Conservation (phyloP, 1,284 basidiomycete species). For the Pascua guehoae region DNA sequence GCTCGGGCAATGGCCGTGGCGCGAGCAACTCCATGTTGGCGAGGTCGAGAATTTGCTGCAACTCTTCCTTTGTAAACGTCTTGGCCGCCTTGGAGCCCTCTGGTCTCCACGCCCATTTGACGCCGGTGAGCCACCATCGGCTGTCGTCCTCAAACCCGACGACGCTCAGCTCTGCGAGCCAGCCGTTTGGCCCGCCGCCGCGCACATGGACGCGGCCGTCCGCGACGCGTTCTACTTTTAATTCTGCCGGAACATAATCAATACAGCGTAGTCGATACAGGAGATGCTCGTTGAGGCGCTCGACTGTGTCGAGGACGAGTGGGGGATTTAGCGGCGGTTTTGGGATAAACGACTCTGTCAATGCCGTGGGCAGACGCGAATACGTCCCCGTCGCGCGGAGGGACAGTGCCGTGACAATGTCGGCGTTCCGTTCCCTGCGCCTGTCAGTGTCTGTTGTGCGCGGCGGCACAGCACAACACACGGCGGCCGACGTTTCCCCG, state of each 20-base stretch:
- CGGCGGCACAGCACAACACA: background rate
- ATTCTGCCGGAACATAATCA: slow-evolving; percentile 40
- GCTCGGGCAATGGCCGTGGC: slow-evolving; percentile 14
- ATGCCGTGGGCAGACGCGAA: slow-evolving; percentile 29
- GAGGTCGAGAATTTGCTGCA: slow-evolving; percentile 39
- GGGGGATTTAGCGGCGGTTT: slow-evolving; percentile 30
- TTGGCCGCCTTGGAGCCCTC: slow-evolving; percentile 14
- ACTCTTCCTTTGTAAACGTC: slow-evolving; percentile 29
- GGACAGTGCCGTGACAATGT: slow-evolving; percentile 39
- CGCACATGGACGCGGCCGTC: slow-evolving; percentile 37
- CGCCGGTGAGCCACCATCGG: slow-evolving; percentile 43
- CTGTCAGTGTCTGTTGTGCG: background rate
- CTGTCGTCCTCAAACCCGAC: slow-evolving; percentile 37
- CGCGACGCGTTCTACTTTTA: slow-evolving; percentile 30
- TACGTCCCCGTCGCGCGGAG: slow-evolving; percentile 34
- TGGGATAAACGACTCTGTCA: slow-evolving; percentile 35
- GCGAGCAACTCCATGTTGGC: slow-evolving; percentile 36
- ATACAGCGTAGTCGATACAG: slow-evolving; percentile 38
- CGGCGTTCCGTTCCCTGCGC: slow-evolving; percentile 40
- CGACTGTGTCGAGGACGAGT: slow-evolving; percentile 27
- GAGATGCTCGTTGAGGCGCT: slow-evolving; percentile 37
- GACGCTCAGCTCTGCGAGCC: slow-evolving; percentile 38
- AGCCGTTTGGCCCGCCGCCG: slow-evolving; percentile 29
- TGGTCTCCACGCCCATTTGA: slow-evolving; percentile 40
- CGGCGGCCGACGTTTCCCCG: background rate